phyloP scores from a whole-genome alignment of 768 basidiomycete species.

The Plicaturopsis crispa region DNA sequence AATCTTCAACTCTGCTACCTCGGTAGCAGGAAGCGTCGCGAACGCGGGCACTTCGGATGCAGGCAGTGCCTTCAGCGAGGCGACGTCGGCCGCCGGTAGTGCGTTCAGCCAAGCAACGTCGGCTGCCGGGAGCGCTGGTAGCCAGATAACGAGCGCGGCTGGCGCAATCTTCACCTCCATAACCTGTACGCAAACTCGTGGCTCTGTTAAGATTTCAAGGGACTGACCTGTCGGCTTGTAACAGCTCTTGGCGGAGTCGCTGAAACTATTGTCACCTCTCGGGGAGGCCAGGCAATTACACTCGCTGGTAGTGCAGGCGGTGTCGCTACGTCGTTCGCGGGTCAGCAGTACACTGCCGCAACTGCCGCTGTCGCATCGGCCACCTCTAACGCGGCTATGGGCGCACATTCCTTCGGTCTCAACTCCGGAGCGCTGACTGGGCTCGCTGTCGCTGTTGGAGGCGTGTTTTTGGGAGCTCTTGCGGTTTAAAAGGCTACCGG shows the following conservation, averaged over 20 bases:
- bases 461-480: conserved; percentile 31
- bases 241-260: conserved; percentile 47
- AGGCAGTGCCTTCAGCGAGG: conserved; percentile 14
- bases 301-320: conserved; percentile 36
- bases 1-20: conserved; percentile 25
- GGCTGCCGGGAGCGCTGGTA: conserved; percentile 14
- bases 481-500: conserved; percentile 20
- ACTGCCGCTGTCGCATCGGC: conserved; percentile 28
- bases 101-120: conserved; percentile 8
- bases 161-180: conserved; percentile 10
- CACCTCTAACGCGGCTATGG: conserved; percentile 14
- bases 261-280: conserved; percentile 49
- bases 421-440: conserved; percentile 18
- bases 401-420: conserved; percentile 9
- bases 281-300: conserved; percentile 52
- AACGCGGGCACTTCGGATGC: conserved; percentile 8
- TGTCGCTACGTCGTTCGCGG: conserved; percentile 42
- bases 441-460: conserved; percentile 20
- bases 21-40: conserved; percentile 5
- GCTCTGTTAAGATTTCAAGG: not conserved
- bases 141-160: conserved; percentile 28
- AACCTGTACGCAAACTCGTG: conserved; percentile 16
- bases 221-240: not conserved
- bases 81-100: conserved; percentile 20
- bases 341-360: conserved; percentile 45